phyloP scores from a whole-genome alignment of 228 moss, liverwort and hornwort genomes.

The Sphagnum magellanicum region DNA sequence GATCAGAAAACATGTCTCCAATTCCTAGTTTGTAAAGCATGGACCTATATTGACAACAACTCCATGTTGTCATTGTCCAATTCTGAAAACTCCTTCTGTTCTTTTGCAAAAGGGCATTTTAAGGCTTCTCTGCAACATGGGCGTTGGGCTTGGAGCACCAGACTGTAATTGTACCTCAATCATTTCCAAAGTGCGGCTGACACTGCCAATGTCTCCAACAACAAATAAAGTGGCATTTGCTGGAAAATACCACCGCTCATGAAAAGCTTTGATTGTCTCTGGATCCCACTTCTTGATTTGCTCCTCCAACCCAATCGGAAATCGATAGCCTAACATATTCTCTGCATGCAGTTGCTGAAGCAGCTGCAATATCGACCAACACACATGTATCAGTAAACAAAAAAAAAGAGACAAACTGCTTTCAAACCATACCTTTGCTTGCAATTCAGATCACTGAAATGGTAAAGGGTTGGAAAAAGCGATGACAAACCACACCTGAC shows the following conservation, averaged over 20 bases:
- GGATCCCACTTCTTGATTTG: constrained; percentile 98
- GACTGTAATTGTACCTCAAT: constrained; percentile 56
- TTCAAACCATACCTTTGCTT: too few relatives aligned
- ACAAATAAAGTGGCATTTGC: constrained; percentile 99
- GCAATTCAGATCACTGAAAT: too few relatives aligned
- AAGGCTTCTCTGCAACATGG: too few relatives aligned
- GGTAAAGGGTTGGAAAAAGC: neutral
- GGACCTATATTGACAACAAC: too few relatives aligned
- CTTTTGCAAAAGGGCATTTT: too few relatives aligned
- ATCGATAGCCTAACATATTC: constrained; percentile 96
- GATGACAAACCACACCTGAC: constrained; percentile 54
- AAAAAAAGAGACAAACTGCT: too few relatives aligned
- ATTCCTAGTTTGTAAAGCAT: too few relatives aligned
- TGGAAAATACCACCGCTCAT: constrained; percentile 99
- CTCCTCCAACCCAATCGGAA: constrained; percentile 96
- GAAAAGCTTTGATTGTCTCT: constrained; percentile 94
- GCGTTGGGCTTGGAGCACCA: too few relatives aligned
- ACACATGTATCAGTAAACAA: neutral
- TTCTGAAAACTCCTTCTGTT: too few relatives aligned
- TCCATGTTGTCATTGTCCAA: too few relatives aligned
- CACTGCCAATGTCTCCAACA: constrained; percentile 95
- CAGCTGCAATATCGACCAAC: constrained; percentile 41
- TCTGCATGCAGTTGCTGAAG: constrained; percentile 97
- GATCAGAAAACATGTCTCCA: neutral
- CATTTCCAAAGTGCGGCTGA: constrained; percentile 94